Percentiles rank a stretch among this genome's conserved stretches.
phyloP scores from a whole-genome alignment of 352 stramenopile species.

The Phytophthora hybrid region DNA sequence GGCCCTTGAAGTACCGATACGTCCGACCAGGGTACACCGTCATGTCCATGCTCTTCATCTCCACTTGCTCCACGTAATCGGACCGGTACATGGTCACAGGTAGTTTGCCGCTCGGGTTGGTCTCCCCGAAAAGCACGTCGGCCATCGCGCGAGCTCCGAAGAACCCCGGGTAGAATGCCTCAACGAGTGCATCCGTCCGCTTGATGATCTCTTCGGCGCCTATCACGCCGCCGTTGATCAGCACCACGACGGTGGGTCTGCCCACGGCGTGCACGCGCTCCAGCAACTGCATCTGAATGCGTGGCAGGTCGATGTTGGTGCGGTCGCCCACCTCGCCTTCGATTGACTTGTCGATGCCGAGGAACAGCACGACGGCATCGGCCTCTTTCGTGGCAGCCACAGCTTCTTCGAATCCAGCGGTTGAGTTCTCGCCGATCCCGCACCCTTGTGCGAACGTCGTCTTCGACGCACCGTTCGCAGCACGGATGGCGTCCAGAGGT shows the following conservation, averaged over 20 bases:
- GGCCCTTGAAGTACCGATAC: constrained; percentile 93
- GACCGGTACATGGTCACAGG: constrained; percentile 90
- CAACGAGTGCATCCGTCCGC: constrained; percentile 69
- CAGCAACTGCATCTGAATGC: constrained; percentile 81
- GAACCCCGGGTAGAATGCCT: constrained; percentile 88
- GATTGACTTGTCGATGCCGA: constrained; percentile 87
- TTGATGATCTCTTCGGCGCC: constrained; percentile 77
- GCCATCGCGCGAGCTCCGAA: constrained; percentile 82
- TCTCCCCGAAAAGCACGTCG: constrained; percentile 85
- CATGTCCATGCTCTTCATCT: constrained; percentile 93
- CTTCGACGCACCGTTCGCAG: constrained; percentile 53
- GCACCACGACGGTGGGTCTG: constrained; percentile 81
- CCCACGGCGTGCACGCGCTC: constrained; percentile 65
- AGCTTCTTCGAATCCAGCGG: constrained; percentile 57
- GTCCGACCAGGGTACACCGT: constrained; percentile 87
- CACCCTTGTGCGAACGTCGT: constrained; percentile 50
- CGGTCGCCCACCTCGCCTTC: constrained; percentile 82
- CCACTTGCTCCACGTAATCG: constrained; percentile 73
- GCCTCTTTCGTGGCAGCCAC: constrained; percentile 47
- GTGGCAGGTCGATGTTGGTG: constrained; percentile 74
- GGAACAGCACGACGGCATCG: constrained; percentile 76
- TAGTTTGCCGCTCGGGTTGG: constrained; percentile 84
- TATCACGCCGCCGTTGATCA: constrained; percentile 90
- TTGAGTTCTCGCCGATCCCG: constrained; percentile 75
- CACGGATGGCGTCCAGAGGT: constrained; percentile 70